These are phyloP conservation scores for Chaetomiaceae sp. DNA, from an alignment of 2,329 filamentous ascomycete genomes.

Conservation along the genomic window DNA sequence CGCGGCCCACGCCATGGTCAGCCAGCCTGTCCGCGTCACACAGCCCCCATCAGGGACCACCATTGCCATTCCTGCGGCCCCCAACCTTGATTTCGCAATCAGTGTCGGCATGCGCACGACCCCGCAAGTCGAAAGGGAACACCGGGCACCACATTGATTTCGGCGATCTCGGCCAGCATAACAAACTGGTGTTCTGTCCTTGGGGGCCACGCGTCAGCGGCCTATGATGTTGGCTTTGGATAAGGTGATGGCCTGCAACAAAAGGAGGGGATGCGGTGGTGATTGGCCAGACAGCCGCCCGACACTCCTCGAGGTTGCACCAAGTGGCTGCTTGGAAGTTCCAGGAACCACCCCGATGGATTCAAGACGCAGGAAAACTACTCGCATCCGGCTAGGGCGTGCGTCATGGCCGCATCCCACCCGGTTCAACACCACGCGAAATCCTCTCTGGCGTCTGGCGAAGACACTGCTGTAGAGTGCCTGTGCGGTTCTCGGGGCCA, in stretches of 20 bases:
- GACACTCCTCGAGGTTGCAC: conserved; percentile 11
- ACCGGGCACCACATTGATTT: background rate
- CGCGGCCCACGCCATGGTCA: background rate
- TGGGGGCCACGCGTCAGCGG: background rate
- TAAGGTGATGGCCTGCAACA: conserved; percentile 8
- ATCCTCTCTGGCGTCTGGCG: too few species aligned
- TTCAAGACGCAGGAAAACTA: background rate
- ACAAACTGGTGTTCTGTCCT: background rate
- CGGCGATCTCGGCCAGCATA: background rate
- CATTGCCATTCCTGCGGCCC: conserved; percentile 13
- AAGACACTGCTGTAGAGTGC: too few species aligned
- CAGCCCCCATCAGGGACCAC: background rate
- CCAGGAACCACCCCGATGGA: conserved; percentile 8
- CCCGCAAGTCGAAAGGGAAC: background rate
- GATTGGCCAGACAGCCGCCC: conserved; percentile 19
- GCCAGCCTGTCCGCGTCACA: conserved; percentile 9
- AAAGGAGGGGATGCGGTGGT: background rate
- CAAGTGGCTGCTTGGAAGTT: background rate
- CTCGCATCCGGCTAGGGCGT: background rate
- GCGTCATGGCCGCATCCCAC: background rate
- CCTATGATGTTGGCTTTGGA: background rate
- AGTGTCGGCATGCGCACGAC: background rate
- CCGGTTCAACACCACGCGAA: too few species aligned
- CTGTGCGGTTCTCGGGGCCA: background rate
- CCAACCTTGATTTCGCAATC: background rate